phyloP scores from a whole-genome alignment of 2,329 filamentous ascomycete species.

The Diaporthe ampelina region DNA sequence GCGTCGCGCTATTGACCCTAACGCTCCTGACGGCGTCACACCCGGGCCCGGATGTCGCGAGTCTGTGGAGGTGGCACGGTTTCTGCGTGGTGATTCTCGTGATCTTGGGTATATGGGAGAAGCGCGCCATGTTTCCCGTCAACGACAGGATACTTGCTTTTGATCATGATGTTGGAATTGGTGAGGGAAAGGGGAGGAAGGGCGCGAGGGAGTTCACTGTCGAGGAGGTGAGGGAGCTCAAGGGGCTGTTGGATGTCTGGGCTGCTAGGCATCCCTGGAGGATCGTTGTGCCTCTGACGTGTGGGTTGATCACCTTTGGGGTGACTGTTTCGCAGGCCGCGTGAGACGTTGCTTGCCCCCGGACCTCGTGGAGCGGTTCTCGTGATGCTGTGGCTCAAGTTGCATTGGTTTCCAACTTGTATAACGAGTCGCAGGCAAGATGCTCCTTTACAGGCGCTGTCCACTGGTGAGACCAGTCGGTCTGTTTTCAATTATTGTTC shows the following conservation, averaged over 20 bases:
- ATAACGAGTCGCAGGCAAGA: neutral
- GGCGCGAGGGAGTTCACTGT: neutral
- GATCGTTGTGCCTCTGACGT: slow-evolving; percentile 5
- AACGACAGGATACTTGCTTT: slow-evolving; percentile 7
- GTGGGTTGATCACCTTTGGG: slow-evolving; percentile 16
- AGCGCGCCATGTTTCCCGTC: neutral
- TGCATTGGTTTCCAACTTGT: neutral
- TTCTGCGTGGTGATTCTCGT: neutral
- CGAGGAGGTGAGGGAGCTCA: neutral
- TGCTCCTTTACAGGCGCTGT: neutral
- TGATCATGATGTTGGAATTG: neutral
- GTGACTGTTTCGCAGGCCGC: neutral
- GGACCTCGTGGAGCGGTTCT: too few relatives aligned
- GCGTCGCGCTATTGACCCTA: neutral
- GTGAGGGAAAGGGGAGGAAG: neutral
- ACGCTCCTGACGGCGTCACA: neutral
- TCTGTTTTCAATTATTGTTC: neutral
- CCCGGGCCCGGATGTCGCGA: neutral
- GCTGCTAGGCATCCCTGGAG: slow-evolving; percentile 24
- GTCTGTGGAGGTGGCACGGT: slow-evolving; percentile 6
- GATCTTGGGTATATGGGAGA: neutral
- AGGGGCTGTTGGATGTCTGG: slow-evolving; percentile 7
- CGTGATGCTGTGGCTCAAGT: neutral
- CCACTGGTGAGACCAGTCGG: neutral
- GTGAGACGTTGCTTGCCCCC: neutral